Conservation (phyloP, 1,284 basidiomycete species). For the Moniliophthora roreri region DNA sequence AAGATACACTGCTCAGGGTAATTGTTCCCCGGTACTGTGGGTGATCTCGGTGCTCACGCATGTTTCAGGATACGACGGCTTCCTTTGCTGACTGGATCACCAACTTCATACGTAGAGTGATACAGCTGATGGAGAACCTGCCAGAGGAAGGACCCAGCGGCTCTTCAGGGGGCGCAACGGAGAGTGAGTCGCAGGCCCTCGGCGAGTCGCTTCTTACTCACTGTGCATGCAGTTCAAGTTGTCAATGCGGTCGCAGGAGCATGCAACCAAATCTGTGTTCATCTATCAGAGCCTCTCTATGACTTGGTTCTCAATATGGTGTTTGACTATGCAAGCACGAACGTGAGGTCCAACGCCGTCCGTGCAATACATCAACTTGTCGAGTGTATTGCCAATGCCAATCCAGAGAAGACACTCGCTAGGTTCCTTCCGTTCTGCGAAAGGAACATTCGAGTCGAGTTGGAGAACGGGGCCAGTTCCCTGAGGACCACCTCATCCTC, state of each 20-base stretch:
- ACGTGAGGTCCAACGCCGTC: constrained; percentile 82
- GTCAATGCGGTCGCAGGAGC: constrained; percentile 69
- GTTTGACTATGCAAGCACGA: constrained; percentile 74
- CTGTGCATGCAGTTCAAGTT: constrained; percentile 49
- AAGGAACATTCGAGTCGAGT: constrained; percentile 71
- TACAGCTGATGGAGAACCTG: constrained; percentile 83
- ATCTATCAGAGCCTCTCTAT: constrained; percentile 81
- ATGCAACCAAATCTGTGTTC: constrained; percentile 78
- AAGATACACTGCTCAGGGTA: constrained; percentile 57
- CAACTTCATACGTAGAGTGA: constrained; percentile 79
- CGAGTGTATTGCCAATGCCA: constrained; percentile 82
- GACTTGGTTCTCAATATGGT: constrained; percentile 84
- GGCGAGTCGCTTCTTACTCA: neutral
- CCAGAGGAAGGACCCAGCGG: constrained; percentile 77
- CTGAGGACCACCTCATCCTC: constrained; percentile 78
- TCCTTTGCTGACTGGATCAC: constrained; percentile 81
- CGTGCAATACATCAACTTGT: constrained; percentile 87
- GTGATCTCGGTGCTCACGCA: too few species aligned
- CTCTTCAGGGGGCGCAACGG: constrained; percentile 54
- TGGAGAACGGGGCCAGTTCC: constrained; percentile 87
- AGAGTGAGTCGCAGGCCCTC: constrained; percentile 46
- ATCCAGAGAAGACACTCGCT: constrained; percentile 75
- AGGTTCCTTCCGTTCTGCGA: constrained; percentile 78
- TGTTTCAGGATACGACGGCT: constrained; percentile 53
- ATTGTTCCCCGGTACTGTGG: neutral